These are phyloP conservation scores for Sesbania bispinosa DNA, from an alignment of 306 rosid species.

Conservation along the genomic window DNA sequence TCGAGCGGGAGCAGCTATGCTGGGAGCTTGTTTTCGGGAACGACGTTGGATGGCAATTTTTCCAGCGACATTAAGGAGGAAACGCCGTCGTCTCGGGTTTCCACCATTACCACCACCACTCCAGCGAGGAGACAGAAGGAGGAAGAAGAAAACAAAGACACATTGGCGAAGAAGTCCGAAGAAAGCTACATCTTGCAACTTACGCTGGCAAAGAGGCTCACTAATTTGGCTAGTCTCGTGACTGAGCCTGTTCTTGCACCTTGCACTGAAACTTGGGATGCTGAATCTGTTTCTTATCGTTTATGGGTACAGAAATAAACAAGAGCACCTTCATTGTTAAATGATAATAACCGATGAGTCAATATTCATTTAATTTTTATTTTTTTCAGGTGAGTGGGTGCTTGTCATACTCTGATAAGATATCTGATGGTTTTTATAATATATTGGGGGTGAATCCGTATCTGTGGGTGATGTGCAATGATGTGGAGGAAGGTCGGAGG, in stretches of 20 bases:
- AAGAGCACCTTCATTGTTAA: not conserved
- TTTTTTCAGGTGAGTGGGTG: conserved; percentile 77
- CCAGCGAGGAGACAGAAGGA: conserved; percentile 30
- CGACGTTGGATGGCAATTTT: conserved; percentile 60
- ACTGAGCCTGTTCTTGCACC: conserved; percentile 54
- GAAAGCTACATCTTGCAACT: conserved; percentile 70
- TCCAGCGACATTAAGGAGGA: conserved; percentile 56
- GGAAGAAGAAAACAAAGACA: conserved; percentile 19
- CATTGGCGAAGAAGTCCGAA: conserved; percentile 37
- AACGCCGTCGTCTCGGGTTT: conserved; percentile 36
- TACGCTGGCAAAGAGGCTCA: conserved; percentile 57
- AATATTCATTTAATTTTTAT: not conserved
- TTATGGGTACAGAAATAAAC: conserved; percentile 61
- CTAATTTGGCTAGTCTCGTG: conserved; percentile 57
- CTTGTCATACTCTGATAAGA: conserved; percentile 87
- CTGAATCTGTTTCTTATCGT: conserved; percentile 80
- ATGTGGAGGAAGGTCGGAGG: conserved; percentile 55
- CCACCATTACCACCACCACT: conserved; percentile 5
- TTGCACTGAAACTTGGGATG: conserved; percentile 51
- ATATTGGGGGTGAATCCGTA: conserved; percentile 97
- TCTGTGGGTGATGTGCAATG: conserved; percentile 94
- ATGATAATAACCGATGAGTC: not conserved
- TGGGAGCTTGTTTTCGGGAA: conserved; percentile 88
- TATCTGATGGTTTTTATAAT: conserved; percentile 90
- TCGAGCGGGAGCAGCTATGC: conserved; percentile 82